Evolutionary conservation across 2,329 filamentous ascomycete genomes (phyloP), one percentile per base, ranked within the genome.

Genomic region (Fusarium sp.): DNA sequence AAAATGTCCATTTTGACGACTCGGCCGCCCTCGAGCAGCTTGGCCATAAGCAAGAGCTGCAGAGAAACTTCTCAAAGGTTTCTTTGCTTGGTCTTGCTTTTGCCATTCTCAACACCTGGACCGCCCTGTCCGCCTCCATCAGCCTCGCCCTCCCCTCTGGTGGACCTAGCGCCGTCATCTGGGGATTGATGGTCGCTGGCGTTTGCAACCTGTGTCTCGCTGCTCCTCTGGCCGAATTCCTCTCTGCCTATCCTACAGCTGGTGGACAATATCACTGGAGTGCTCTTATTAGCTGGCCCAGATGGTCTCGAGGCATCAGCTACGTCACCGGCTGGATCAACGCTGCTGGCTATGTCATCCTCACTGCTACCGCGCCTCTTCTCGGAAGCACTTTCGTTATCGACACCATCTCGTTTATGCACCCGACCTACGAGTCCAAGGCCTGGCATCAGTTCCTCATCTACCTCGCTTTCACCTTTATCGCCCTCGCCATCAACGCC

Each of bases 241-340:
- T 93, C 11, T 92, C 90, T 0, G 90, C 91, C 0, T 93, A 91
- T 67, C 86, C 86, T 1, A 87, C 85, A 2, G 88, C 89, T 4
- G 89, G 88, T 72, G 91, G 89, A 15, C 88, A 92, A 81, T 94
- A 94, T 73, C 91, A 94, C 79, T 94, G 92, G 92, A 92, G 91
- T 4, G 91, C 92, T 64, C 83, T 90, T 60, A 84, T 94, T 71
- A 87, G 88, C 35, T 91, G 90, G 85, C 86, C 87, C 68, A 83
- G 82, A 65, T 92, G 87, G 86, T 88, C 89, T 20, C 89, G 90
- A 0, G 84, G 90, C 33, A 86, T 94, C 12, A 92, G 90, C 56
- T 94, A 92, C 85, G 88, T 91, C 56, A 94, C 92, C 0, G 92
- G 92, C 32, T 94, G 92, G 92, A 93, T 91, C 80, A 92, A 91